Evolutionary conservation across 257 asterid genomes (phyloP), one percentile per base, ranked within the genome.

Genomic region (Ocimum tenuiflorum): DNA sequence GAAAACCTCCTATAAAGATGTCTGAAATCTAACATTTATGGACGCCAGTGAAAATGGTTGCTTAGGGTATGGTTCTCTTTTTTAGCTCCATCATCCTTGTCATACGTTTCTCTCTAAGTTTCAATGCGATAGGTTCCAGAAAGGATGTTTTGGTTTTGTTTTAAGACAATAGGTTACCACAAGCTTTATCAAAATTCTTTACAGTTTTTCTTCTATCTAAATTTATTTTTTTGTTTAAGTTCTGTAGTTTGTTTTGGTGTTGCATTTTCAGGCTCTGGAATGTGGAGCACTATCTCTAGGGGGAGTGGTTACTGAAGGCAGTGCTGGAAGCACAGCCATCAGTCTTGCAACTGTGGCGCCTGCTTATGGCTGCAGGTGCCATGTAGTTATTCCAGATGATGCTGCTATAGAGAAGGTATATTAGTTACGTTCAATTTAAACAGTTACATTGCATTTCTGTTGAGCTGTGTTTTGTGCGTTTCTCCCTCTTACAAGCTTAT

Each of bases 311-410:
- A 89, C 96, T 8, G 97, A 92, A 83, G 98, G 98, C 54, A 92
- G 97, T 78, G 97, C 98, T 35, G 98, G 98, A 74, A 92, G 98
- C 85, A 87, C 96, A 0, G 98, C 97, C 68, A 89, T 92, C 76
- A 89, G 98, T 68, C 95, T 92, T 55, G 97, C 98, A 60, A 92
- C 95, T 17, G 95, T 89, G 51, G 96, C 96, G 63, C 96, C 98
- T 33, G 98, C 95, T 29, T 87, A 80, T 77, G 97, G 97, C 70
- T 92, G 98, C 73, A 85, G 79, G 79, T 92, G 98, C 78, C 98
- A 87, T 78, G 98, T 89, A 10, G 96, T 89, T 72, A 87, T 92
- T 51, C 98, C 98, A 1, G 98, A 92, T 67, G 98, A 89, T 73
- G 98, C 86, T 75, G 98, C 98, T 42, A 79, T 91, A 19, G 98